Percentiles rank a stretch among this genome's conserved stretches.
Evolutionary conservation across 2,329 filamentous ascomycete species (phyloP).

Genomic region (Cladosporium sp.): DNA sequence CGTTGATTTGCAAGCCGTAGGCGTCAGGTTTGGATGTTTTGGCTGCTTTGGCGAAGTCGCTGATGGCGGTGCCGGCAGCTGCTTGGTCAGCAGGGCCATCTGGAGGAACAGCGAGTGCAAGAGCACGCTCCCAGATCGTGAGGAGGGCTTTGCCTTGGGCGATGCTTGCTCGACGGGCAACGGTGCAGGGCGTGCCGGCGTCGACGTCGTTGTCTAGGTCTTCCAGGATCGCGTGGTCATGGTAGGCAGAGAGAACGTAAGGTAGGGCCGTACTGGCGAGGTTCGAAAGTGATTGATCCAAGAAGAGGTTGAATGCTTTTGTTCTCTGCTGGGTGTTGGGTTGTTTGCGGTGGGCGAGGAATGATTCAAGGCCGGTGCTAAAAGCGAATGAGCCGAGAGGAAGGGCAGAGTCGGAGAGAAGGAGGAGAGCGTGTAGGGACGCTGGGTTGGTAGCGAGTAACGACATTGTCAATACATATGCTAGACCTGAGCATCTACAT

Average conservation of each 20-base stretch:
- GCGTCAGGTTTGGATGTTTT: conserved; percentile 23
- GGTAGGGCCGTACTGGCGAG: conserved; percentile 72
- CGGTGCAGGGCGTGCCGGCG: conserved; percentile 75
- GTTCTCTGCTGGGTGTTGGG: conserved; percentile 36
- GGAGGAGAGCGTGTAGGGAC: conserved; percentile 66
- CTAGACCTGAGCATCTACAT: not conserved
- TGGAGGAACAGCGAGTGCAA: conserved; percentile 21
- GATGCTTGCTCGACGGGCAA: conserved; percentile 71
- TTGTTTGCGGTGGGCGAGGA: conserved; percentile 63
- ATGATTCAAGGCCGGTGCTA: conserved; percentile 79
- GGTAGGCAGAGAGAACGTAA: conserved; percentile 70
- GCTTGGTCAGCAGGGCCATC: not conserved
- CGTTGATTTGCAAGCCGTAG: conserved; percentile 38
- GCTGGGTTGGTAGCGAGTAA: conserved; percentile 10
- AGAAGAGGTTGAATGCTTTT: conserved; percentile 61
- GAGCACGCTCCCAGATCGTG: conserved; percentile 65
- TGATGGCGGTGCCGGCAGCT: conserved; percentile 20
- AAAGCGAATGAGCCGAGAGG: conserved; percentile 87
- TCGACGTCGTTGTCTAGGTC: conserved; percentile 74
- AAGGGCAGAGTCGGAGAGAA: conserved; percentile 78
- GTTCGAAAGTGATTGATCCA: conserved; percentile 68
- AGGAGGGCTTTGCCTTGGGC: conserved; percentile 75
- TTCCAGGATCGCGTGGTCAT: conserved; percentile 46
- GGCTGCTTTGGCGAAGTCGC: conserved; percentile 25
- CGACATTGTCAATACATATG: not conserved